Evolutionary conservation across 78 protist species (phyloP).

Genomic region (Emiliania huxleyi): DNA sequence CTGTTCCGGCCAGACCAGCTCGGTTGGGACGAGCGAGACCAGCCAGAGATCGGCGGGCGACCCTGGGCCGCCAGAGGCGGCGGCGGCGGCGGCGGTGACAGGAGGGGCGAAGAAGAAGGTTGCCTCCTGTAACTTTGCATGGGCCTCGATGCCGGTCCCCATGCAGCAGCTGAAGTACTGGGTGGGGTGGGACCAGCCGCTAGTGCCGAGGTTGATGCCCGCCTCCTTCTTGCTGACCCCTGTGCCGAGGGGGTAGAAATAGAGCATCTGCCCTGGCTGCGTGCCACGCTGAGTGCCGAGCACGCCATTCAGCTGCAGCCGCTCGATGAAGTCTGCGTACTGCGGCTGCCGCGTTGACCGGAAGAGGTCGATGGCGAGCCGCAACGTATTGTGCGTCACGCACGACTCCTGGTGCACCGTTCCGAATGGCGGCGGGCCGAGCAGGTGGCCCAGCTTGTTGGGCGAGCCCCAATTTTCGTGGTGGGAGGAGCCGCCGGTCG

Average conservation of each 20-base stretch:
- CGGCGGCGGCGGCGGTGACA: not conserved
- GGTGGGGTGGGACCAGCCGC: not conserved
- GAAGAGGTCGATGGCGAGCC: not conserved
- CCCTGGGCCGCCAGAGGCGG: not conserved
- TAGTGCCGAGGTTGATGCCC: not conserved
- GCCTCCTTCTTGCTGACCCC: not conserved
- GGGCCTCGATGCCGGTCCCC: slow-evolving; percentile 1
- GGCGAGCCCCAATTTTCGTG: not conserved
- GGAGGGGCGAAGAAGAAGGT: too few species aligned
- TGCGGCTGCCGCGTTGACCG: not conserved
- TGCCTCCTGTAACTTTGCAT: not conserved
- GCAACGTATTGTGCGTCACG: not conserved
- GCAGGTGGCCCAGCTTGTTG: not conserved
- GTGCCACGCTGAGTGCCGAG: slow-evolving; percentile 14
- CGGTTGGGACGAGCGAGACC: too few species aligned
- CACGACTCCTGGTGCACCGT: not conserved
- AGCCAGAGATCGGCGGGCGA: not conserved
- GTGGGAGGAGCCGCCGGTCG: not conserved
- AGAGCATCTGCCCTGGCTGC: not conserved
- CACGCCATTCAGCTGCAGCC: not conserved
- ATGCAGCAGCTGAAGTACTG: not conserved
- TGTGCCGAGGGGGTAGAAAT: not conserved
- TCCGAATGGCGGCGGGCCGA: not conserved
- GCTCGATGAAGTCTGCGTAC: not conserved
- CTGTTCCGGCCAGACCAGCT: too few species aligned